These are phyloP conservation scores for Aspergillus sp. DNA, from an alignment of 2,329 filamentous ascomycete species.

Conservation along the genomic window DNA sequence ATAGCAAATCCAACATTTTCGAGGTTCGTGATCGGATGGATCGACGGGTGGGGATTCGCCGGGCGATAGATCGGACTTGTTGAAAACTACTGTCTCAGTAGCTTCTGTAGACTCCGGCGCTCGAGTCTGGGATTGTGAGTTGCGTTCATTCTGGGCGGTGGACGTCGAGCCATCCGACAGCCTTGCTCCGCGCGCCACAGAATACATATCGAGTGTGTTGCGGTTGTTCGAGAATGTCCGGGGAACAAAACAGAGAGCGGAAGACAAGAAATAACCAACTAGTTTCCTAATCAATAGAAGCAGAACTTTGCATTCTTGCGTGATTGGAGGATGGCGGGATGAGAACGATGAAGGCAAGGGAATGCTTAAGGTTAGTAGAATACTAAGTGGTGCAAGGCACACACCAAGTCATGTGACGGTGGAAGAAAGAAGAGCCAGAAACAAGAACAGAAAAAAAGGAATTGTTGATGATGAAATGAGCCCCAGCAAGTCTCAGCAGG, in stretches of 20 bases:
- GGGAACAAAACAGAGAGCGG: not conserved
- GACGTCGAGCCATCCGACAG: slow-evolving; percentile 19
- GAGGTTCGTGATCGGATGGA: slow-evolving; percentile 28
- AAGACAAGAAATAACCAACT: not conserved
- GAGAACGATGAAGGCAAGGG: not conserved
- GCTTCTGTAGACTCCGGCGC: slow-evolving; percentile 17
- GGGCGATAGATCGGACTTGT: slow-evolving; percentile 15
- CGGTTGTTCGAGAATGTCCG: not conserved
- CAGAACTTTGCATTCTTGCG: not conserved
- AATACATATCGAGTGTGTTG: slow-evolving; percentile 22
- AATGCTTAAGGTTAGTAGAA: not conserved
- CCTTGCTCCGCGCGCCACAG: slow-evolving; percentile 21
- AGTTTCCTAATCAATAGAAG: not conserved
- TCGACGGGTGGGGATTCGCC: slow-evolving; percentile 8
- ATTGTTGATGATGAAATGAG: not conserved
- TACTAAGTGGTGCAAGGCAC: not conserved
- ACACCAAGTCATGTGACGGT: not conserved
- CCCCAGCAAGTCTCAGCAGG: not conserved
- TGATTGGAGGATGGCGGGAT: not conserved
- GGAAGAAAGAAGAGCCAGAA: not conserved
- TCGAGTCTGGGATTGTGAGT: slow-evolving; percentile 1
- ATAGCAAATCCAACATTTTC: slow-evolving; percentile 65
- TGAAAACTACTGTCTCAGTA: slow-evolving; percentile 26
- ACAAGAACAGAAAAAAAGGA: not conserved
- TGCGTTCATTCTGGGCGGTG: slow-evolving; percentile 10